A percentile compares a stretch with the other conserved stretches of the same genome.
These are phyloP conservation scores for Xylaria sp. DNA, from an alignment of 495 filamentous ascomycete genomes.

Conservation along the genomic window DNA sequence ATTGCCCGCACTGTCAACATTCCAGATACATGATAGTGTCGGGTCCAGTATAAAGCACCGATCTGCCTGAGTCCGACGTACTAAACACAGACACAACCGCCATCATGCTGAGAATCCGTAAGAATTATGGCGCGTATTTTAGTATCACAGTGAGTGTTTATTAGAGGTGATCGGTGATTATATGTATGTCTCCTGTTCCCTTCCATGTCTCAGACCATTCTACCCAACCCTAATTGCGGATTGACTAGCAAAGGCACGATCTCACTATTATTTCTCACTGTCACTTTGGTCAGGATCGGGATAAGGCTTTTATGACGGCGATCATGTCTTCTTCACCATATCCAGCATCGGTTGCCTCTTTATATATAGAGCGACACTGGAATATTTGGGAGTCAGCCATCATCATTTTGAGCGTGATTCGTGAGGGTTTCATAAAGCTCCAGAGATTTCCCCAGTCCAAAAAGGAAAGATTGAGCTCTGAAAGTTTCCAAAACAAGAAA, in stretches of 20 bases:
- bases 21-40: too few relatives aligned
- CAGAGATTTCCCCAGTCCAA: too few relatives aligned
- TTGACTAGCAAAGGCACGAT: not conserved
- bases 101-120: not conserved
- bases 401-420: too few relatives aligned
- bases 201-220: not conserved
- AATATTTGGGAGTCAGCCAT: too few relatives aligned
- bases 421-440: too few relatives aligned
- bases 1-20: too few relatives aligned
- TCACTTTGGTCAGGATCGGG: not conserved
- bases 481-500: too few relatives aligned
- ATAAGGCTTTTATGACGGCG: constrained; percentile 19
- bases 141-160: too few relatives aligned
- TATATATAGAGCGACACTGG: constrained; percentile 25
- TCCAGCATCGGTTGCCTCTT: not conserved
- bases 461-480: too few relatives aligned
- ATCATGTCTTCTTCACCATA: constrained; percentile 18
- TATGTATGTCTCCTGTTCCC: not conserved
- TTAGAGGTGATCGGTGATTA: not conserved
- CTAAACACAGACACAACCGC: not conserved
- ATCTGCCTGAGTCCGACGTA: not conserved
- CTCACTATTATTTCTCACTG: not conserved
- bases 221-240: not conserved
- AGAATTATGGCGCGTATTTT: too few relatives aligned
- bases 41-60: not conserved